Base-by-base conservation (phyloP, 177 flowering plant genomes). In the Vitis hybrid region DNA sequence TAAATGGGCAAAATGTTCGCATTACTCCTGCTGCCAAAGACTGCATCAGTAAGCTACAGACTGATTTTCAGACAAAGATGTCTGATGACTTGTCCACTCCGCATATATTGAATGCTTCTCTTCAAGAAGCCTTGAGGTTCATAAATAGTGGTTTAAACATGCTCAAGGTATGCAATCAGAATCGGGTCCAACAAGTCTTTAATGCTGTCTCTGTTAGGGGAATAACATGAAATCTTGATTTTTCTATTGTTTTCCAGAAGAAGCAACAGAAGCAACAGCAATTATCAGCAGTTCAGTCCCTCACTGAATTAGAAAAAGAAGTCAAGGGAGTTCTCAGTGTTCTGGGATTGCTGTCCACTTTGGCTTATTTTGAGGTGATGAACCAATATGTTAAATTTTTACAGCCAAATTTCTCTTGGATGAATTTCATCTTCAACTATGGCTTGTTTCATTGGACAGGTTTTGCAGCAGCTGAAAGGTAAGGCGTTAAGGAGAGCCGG, bases 81-180 rank as follows among this genome's bases (percentile, higher is more conserved):
- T 82, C 93, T 15, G 97, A 96, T 88, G 98, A 93, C 77, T 66
- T 96, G 81, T 90, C 84, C 69, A 87, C 95, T 46, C 76, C 85
- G 1, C 83, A 78, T 4, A 70, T 93, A 48, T 70, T 96, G 76
- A 88, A 79, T 68, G 82, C 83, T 72, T 76, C 89, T 66, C 85
- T 92, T 63, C 79, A 74, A 71, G 97, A 93, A 15, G 84, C 87
- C 32, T 73, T 96, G 76, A 88, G 77, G 80, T 74, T 83, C 65
- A 86, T 91, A 21, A 96, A 96, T 70, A 83, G 67, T 73, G 72
- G 79, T 52, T 53, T 89, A 64, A 84, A 63, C 64, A 56, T 15
- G 57, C 82, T 88, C 32, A 91, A 93, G 97, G 98, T 89, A 77
- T 13, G 63, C 20, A 53, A 69, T 61, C 21, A 32, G 24, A 50